Conservation (phyloP, 2,329 filamentous ascomycete genomes). For the Cercospora canescens region DNA sequence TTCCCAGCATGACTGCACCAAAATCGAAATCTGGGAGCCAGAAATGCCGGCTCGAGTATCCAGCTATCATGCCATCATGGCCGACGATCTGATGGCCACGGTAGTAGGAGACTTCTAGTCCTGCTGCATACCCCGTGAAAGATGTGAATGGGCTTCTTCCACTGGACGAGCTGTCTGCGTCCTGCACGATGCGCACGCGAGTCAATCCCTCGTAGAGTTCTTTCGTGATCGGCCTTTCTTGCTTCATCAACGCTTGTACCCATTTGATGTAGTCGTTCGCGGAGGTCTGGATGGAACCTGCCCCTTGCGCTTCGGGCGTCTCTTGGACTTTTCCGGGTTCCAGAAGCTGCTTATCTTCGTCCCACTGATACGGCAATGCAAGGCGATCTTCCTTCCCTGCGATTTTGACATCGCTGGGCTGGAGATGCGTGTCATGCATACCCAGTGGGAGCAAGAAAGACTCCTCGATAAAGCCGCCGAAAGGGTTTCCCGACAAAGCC, state of each 20-base stretch:
- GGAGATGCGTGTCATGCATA: constrained; percentile 48
- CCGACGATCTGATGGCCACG: background rate
- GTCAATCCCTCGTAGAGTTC: constrained; percentile 29
- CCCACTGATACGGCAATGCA: constrained; percentile 25
- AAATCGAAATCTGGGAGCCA: constrained; percentile 28
- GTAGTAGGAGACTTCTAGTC: background rate
- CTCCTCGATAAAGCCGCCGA: constrained; percentile 45
- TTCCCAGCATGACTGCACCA: constrained; percentile 35
- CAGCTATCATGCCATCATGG: background rate
- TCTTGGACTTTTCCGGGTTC: constrained; percentile 29
- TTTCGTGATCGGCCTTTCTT: constrained; percentile 29
- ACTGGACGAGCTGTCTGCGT: constrained; percentile 3
- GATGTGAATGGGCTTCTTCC: background rate
- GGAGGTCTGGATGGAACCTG: constrained; percentile 12
- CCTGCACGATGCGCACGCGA: constrained; percentile 28
- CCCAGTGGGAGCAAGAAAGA: constrained; percentile 49
- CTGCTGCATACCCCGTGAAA: background rate
- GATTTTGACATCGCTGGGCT: constrained; percentile 26
- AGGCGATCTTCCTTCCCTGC: constrained; percentile 44
- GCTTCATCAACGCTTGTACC: constrained; percentile 25
- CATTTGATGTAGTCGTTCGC: constrained; percentile 14
- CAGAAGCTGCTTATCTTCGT: background rate
- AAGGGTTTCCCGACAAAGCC: constrained; percentile 39
- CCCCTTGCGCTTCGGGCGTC: constrained; percentile 5
- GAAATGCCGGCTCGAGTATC: background rate